A percentile compares a stretch with the other conserved stretches of the same genome.
phyloP scores from a whole-genome alignment of 192 early-diverging fungal genomes.

The Coemansia sp. region DNA sequence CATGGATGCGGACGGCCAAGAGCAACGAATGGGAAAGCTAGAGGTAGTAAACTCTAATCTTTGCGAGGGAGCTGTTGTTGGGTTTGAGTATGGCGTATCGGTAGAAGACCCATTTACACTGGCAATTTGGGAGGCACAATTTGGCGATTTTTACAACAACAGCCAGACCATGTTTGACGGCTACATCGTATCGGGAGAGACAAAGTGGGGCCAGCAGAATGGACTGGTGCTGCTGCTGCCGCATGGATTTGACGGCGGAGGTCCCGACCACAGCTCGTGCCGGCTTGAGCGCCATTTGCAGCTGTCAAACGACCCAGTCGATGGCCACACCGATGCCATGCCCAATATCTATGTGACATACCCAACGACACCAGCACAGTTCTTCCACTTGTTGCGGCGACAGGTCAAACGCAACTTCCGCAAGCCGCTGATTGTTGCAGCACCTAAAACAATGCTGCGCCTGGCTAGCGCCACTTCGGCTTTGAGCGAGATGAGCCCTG shows the following conservation, averaged over 20 bases:
- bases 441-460: conserved; percentile 71
- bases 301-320: conserved; percentile 77
- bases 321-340: conserved; percentile 54
- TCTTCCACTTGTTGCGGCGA: conserved; percentile 91
- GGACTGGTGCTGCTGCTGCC: conserved; percentile 91
- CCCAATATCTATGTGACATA: conserved; percentile 92
- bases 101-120: conserved; percentile 85
- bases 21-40: conserved; percentile 53
- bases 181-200: conserved; percentile 80
- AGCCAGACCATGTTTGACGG: conserved; percentile 96
- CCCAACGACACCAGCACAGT: conserved; percentile 90
- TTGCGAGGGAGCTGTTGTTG: conserved; percentile 90
- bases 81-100: conserved; percentile 93
- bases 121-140: conserved; percentile 98
- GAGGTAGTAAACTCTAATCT: conserved; percentile 91
- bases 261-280: conserved; percentile 90
- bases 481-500: conserved; percentile 82
- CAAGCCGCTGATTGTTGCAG: conserved; percentile 86
- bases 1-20: conserved; percentile 34
- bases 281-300: conserved; percentile 90
- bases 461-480: conserved; percentile 66
- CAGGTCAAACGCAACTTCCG: conserved; percentile 89
- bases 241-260: conserved; percentile 94
- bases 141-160: conserved; percentile 98
- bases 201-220: conserved; percentile 92